These are phyloP conservation scores for Chondrostereum purpureum DNA, from an alignment of 1,284 basidiomycete species.

Conservation along the genomic window DNA sequence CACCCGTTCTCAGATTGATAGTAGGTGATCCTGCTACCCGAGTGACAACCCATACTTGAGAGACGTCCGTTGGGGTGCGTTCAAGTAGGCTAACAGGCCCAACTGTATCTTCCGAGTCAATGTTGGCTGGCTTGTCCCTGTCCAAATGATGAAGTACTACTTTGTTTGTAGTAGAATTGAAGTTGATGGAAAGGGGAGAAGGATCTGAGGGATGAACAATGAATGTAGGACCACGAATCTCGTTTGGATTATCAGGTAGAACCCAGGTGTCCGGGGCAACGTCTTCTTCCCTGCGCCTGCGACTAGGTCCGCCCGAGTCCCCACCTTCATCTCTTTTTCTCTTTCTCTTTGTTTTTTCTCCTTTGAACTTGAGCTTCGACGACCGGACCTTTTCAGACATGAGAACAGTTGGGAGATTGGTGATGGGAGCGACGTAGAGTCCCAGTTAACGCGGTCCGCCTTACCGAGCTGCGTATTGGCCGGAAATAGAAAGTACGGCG, in stretches of 20 bases:
- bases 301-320: conserved; percentile 32
- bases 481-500: not conserved
- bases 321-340: conserved; percentile 55
- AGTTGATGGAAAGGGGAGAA: conserved; percentile 67
- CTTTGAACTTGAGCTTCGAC: conserved; percentile 80
- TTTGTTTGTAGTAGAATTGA: conserved; percentile 69
- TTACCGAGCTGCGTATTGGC: too few species aligned
- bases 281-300: conserved; percentile 53
- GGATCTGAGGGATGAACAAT: conserved; percentile 74
- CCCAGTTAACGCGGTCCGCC: too few species aligned
- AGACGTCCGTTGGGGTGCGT: conserved; percentile 68
- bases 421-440: conserved; percentile 27
- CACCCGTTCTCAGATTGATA: conserved; percentile 75
- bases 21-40: conserved; percentile 75
- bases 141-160: conserved; percentile 59
- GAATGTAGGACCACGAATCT: conserved; percentile 81
- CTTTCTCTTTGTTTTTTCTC: conserved; percentile 79
- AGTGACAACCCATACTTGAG: conserved; percentile 84
- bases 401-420: conserved; percentile 13
- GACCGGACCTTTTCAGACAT: conserved; percentile 46
- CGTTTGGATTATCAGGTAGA: conserved; percentile 57
- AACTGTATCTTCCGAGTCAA: conserved; percentile 25
- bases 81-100: conserved; percentile 37
- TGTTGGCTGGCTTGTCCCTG: conserved; percentile 46
- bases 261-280: conserved; percentile 74